phyloP scores from a whole-genome alignment of 2,329 filamentous ascomycete species.

The Cryphonectria parasitica region DNA sequence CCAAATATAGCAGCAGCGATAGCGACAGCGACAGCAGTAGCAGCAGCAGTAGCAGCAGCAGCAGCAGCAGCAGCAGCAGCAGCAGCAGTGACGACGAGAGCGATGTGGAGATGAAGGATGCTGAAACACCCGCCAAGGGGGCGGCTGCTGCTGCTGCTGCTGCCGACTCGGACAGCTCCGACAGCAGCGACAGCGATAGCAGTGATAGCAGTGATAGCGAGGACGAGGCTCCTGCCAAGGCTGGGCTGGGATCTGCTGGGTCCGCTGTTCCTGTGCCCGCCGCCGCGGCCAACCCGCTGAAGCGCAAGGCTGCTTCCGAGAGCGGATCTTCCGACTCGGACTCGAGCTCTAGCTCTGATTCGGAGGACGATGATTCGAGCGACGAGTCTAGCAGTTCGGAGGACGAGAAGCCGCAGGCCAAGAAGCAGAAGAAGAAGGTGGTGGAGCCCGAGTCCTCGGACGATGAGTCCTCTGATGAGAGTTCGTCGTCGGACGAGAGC shows the following conservation, averaged over 20 bases:
- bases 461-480: conserved; percentile 36
- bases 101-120: conserved; percentile 55
- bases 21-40: conserved; percentile 39
- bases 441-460: conserved; percentile 42
- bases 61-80: conserved; percentile 38
- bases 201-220: conserved; percentile 32
- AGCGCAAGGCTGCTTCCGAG: conserved; percentile 56
- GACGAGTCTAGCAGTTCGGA: conserved; percentile 48
- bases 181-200: conserved; percentile 38
- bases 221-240: conserved; percentile 34
- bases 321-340: conserved; percentile 44
- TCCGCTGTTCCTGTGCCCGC: conserved; percentile 35
- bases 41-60: conserved; percentile 26
- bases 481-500: conserved; percentile 31
- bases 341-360: conserved; percentile 37
- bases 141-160: conserved; percentile 33
- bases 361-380: conserved; percentile 34
- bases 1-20: conserved; percentile 52
- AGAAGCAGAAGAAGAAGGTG: conserved; percentile 53
- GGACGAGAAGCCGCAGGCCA: conserved; percentile 51
- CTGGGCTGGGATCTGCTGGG: conserved; percentile 28
- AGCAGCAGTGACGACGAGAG: conserved; percentile 38
- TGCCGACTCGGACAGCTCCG: conserved; percentile 38
- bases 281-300: conserved; percentile 47
- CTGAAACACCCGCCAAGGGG: conserved; percentile 33